Conservation (phyloP, 163 green algal species). For the Dunaliella salina region DNA sequence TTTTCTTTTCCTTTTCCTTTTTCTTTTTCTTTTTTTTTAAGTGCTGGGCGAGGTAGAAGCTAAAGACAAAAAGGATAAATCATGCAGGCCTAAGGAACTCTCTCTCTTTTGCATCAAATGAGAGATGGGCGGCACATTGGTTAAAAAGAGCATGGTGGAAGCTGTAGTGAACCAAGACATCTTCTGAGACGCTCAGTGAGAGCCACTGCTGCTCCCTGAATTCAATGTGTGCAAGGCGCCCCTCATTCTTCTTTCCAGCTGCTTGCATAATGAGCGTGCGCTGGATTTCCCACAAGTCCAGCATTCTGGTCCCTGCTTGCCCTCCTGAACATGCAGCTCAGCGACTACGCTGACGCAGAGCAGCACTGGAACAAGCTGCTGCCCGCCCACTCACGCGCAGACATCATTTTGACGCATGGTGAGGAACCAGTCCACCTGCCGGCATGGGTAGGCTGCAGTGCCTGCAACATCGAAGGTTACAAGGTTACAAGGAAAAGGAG, state of each 20-base stretch:
- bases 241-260: not conserved
- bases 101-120: not conserved
- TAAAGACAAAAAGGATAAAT: no score
- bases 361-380: constrained; percentile 22
- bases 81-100: not conserved
- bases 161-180: no score
- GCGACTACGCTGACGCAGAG: constrained; percentile 11
- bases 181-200: no score
- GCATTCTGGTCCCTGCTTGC: no score
- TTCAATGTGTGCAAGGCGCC: not conserved
- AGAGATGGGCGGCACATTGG: not conserved
- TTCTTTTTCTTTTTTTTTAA: no score
- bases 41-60: no score
- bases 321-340: constrained; percentile 9
- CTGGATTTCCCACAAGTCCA: no score
- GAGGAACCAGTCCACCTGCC: not conserved
- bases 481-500: not conserved
- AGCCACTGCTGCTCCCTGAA: not conserved
- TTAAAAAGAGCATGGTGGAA: no score
- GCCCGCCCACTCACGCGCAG: constrained; percentile 15
- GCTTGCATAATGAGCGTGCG: not conserved
- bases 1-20: no score
- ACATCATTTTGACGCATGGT: constrained; percentile 33
- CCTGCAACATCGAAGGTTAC: not conserved
- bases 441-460: not conserved